phyloP scores from a whole-genome alignment of 2,329 filamentous ascomycete genomes.

The Sporothrix protearum region DNA sequence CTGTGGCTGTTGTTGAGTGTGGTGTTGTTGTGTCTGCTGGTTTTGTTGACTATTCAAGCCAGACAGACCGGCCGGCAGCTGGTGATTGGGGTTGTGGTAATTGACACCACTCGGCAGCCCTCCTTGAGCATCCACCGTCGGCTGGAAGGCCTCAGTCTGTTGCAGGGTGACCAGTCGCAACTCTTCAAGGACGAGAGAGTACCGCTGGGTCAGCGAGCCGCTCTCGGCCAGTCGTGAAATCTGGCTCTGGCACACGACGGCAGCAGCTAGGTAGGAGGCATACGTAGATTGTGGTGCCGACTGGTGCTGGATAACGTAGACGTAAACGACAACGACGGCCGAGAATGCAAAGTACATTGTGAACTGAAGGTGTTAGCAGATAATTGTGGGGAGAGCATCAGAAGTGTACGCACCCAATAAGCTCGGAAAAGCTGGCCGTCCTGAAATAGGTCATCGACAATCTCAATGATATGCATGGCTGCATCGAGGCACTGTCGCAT shows the following conservation, averaged over 20 bases:
- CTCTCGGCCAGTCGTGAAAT: slow-evolving; percentile 38
- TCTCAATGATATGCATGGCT: slow-evolving; percentile 39
- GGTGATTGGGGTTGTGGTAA: neutral
- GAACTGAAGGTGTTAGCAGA: slow-evolving; percentile 30
- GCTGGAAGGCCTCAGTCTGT: neutral
- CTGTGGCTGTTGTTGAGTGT: neutral
- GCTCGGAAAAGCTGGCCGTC: slow-evolving; percentile 16
- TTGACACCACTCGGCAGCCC: neutral
- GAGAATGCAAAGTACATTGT: slow-evolving; percentile 45
- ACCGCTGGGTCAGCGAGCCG: slow-evolving; percentile 40
- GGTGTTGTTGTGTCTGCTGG: neutral
- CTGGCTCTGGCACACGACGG: slow-evolving; percentile 41
- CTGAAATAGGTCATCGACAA: slow-evolving; percentile 39
- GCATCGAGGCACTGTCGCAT: slow-evolving; percentile 37
- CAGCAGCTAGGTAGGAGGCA: slow-evolving; percentile 37
- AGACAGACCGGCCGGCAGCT: neutral
- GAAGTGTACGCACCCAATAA: slow-evolving; percentile 12
- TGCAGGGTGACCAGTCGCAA: slow-evolving; percentile 17
- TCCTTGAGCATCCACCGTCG: neutral
- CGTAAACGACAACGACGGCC: slow-evolving; percentile 44
- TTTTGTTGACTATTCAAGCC: neutral
- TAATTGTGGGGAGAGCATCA: neutral
- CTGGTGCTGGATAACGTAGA: slow-evolving; percentile 42
- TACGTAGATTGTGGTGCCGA: slow-evolving; percentile 32
- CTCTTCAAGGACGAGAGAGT: slow-evolving; percentile 22